phyloP scores from a whole-genome alignment of 2,329 filamentous ascomycete genomes.

The Coniochaeta prunicola region DNA sequence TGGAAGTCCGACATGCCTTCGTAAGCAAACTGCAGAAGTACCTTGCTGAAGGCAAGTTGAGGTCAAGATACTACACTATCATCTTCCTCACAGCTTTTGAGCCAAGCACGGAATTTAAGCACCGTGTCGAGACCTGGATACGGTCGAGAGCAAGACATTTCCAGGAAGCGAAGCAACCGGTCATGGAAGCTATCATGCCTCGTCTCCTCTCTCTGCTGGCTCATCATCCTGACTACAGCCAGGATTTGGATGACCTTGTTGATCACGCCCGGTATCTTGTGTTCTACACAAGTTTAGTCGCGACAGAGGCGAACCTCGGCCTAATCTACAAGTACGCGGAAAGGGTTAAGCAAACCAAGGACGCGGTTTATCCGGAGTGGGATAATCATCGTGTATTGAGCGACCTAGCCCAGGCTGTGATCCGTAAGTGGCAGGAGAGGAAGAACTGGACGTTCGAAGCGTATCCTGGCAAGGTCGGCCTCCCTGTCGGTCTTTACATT shows the following conservation, averaged over 20 bases:
- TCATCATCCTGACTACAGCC: slow-evolving; percentile 84
- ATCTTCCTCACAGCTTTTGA: slow-evolving; percentile 91
- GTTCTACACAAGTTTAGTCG: slow-evolving; percentile 78
- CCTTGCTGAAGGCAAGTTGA: slow-evolving; percentile 63
- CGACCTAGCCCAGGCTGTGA: slow-evolving; percentile 75
- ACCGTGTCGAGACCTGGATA: slow-evolving; percentile 79
- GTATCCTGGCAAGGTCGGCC: slow-evolving; percentile 70
- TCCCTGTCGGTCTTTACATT: slow-evolving; percentile 74
- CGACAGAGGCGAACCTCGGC: slow-evolving; percentile 78
- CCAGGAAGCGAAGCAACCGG: slow-evolving; percentile 47
- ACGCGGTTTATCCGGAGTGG: slow-evolving; percentile 64
- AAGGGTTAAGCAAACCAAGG: slow-evolving; percentile 81
- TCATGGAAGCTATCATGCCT: slow-evolving; percentile 75
- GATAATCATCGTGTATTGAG: slow-evolving; percentile 79
- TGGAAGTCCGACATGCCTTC: slow-evolving; percentile 71
- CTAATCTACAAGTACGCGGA: slow-evolving; percentile 90
- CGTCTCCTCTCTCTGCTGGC: slow-evolving; percentile 82
- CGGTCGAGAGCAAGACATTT: slow-evolving; percentile 69
- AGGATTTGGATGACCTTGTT: slow-evolving; percentile 58
- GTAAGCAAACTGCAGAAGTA: slow-evolving; percentile 86
- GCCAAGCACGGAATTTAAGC: slow-evolving; percentile 65
- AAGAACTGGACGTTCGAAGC: slow-evolving; percentile 82
- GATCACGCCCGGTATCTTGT: slow-evolving; percentile 86
- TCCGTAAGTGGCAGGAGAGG: slow-evolving; percentile 79
- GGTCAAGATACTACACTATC: slow-evolving; percentile 77